Evolutionary conservation across 805 yeast species (phyloP), one percentile per base, ranked within the genome.

Genomic region (Metschnikowia chrysomelidarum): DNA sequence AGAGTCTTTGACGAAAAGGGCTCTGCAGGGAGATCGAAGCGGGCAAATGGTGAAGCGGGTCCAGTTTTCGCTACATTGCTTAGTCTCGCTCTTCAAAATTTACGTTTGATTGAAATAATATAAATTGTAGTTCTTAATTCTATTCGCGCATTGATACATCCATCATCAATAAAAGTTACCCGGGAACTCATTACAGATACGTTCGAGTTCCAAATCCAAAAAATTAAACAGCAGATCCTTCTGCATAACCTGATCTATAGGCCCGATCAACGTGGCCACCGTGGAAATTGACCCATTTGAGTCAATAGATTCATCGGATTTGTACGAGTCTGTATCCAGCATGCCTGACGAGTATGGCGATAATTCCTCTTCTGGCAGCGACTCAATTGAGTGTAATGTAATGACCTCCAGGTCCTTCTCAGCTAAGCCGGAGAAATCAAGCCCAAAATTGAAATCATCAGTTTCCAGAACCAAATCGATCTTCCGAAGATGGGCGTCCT

Each of bases 231-330:
- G 49, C 27, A 28, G 29, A 7, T 36, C 44, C 13, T 40, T 40
- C 15, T 38, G 38, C 38, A 36, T 24, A 18, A 31, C 36, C 15
- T 18, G 25, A 6, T 29, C 27, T 12, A 44, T 49, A 2, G 40
- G 39, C 7, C 38, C 51, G 18, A 33, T 36, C 24, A 50, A 46
- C 9, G 66, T 62, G 8, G 58, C 60, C 15, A 44, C 44, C 2
- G 69, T 62, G 3, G 67, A 59, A 14, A 62, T 39, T 3, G 56
- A 47, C 30, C 41, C 46, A 40, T 41, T 38, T 11, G 67, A 61
- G 25, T 52, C 57, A 34, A 47, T 56, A n/a, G n/a, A n/a, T n/a
- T n/a, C n/a, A n/a, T n/a, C n/a, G n/a, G n/a, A n/a, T n/a, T n/a
- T n/a, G 34, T 54, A 47, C 22, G 67, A 61, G 29, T 53, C 60